Percentiles rank a stretch among this genome's conserved stretches.
These are phyloP conservation scores for Fusarium tanahbumbuense DNA, from an alignment of 2,329 filamentous ascomycete genomes.

Conservation along the genomic window DNA sequence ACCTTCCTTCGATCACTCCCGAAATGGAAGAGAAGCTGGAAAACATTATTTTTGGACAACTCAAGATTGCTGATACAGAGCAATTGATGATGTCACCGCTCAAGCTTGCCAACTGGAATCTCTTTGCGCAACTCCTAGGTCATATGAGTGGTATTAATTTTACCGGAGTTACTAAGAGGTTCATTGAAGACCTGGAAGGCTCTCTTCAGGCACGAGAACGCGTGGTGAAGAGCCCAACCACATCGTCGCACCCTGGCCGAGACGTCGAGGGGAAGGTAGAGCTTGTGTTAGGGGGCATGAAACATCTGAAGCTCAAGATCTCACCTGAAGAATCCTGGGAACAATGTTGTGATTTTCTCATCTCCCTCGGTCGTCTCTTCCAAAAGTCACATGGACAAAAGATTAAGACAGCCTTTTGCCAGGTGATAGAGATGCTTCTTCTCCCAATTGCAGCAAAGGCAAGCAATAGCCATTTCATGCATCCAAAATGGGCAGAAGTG, in stretches of 20 bases:
- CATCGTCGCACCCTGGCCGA: slow-evolving; percentile 60
- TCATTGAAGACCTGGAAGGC: slow-evolving; percentile 81
- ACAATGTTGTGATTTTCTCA: slow-evolving; percentile 89
- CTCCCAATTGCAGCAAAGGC: slow-evolving; percentile 88
- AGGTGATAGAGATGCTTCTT: slow-evolving; percentile 87
- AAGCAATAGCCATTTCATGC: slow-evolving; percentile 77
- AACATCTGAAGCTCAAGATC: slow-evolving; percentile 82
- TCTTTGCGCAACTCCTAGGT: slow-evolving; percentile 93
- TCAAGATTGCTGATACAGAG: slow-evolving; percentile 88
- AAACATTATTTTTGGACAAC: slow-evolving; percentile 94
- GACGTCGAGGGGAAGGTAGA: slow-evolving; percentile 86
- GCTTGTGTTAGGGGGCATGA: slow-evolving; percentile 90
- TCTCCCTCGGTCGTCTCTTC: slow-evolving; percentile 83
- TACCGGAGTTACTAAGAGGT: slow-evolving; percentile 82
- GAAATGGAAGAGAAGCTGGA: slow-evolving; percentile 96
- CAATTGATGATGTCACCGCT: slow-evolving; percentile 81
- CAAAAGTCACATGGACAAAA: slow-evolving; percentile 85
- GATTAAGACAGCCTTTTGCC: slow-evolving; percentile 94
- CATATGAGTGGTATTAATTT: slow-evolving; percentile 97
- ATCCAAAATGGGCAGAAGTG: slow-evolving; percentile 88
- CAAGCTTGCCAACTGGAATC: slow-evolving; percentile 93
- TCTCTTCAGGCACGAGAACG: slow-evolving; percentile 76
- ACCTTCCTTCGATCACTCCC: slow-evolving; percentile 80
- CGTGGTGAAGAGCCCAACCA: slow-evolving; percentile 72
- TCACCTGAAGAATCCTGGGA: slow-evolving; percentile 82